These are phyloP conservation scores for Cruciata laevipes DNA, from an alignment of 257 asterid species.

Conservation along the genomic window DNA sequence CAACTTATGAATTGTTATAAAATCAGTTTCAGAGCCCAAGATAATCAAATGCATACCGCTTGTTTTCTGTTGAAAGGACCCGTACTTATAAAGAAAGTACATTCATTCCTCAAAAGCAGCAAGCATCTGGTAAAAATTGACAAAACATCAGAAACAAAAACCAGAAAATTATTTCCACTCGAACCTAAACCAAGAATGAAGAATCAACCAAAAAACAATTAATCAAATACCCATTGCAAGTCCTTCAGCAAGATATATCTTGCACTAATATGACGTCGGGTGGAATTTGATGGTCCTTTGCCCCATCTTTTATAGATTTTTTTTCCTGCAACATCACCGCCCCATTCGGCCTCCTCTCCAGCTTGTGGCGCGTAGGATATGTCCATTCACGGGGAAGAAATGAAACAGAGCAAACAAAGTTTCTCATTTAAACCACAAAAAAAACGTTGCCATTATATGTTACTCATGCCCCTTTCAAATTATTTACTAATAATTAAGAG, in stretches of 20 bases:
- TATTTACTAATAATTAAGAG: too few relatives aligned
- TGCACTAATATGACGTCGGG: constrained; percentile 66
- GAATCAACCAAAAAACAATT: background rate
- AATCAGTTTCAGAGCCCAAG: background rate
- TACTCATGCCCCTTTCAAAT: too few relatives aligned
- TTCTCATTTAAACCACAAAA: too few relatives aligned
- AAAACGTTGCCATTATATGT: too few relatives aligned
- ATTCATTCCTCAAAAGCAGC: constrained; percentile 86
- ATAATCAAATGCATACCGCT: constrained; percentile 47
- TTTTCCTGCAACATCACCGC: too few relatives aligned
- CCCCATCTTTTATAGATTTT: constrained; percentile 50
- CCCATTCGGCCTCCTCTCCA: too few relatives aligned
- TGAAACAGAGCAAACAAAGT: too few relatives aligned
- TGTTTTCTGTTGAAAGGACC: constrained; percentile 96
- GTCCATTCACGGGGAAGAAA: too few relatives aligned
- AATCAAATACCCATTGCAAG: constrained; percentile 67
- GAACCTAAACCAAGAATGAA: constrained; percentile 9
- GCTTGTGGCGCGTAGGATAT: too few relatives aligned
- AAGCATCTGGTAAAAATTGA: constrained; percentile 61
- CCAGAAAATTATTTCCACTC: background rate
- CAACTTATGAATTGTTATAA: background rate
- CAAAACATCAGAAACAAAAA: background rate
- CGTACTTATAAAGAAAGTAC: constrained; percentile 40
- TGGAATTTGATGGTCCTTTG: constrained; percentile 63
- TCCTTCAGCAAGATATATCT: constrained; percentile 76